Evolutionary conservation across 768 basidiomycete genomes (phyloP).

Genomic region (Leucosporidium yakuticum): DNA sequence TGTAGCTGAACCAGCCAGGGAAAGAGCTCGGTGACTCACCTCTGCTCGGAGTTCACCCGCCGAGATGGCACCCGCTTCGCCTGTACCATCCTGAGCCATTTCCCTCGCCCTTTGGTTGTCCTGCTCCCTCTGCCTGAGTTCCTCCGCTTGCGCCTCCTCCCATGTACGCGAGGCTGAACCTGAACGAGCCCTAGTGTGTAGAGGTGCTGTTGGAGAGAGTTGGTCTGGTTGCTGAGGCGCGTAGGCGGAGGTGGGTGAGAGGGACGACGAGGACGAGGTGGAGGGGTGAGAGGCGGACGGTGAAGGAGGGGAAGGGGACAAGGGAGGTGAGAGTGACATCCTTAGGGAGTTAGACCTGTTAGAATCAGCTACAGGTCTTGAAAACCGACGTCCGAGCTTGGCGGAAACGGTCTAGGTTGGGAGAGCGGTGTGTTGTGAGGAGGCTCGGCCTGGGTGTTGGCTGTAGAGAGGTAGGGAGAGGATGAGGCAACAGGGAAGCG

Average conservation of each 20-base stretch:
- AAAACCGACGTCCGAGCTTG: too few relatives aligned
- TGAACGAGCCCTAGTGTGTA: background rate
- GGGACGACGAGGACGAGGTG: background rate
- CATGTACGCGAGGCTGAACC: slow-evolving; percentile 1
- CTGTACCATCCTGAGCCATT: background rate
- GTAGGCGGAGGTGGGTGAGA: background rate
- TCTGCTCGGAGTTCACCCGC: slow-evolving; percentile 19
- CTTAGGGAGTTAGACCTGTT: too few relatives aligned
- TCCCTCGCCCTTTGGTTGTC: background rate
- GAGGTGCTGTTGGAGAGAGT: background rate
- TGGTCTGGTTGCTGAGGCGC: background rate
- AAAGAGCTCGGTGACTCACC: background rate
- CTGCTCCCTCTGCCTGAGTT: slow-evolving; percentile 9
- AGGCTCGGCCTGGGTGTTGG: too few relatives aligned
- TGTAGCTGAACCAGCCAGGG: too few relatives aligned
- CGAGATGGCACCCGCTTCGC: slow-evolving; percentile 6
- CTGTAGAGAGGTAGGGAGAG: too few relatives aligned
- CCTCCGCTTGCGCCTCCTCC: slow-evolving; percentile 18
- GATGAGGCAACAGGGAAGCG: too few relatives aligned
- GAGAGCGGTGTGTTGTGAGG: too few relatives aligned
- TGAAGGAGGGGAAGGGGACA: background rate
- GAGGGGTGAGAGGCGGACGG: background rate
- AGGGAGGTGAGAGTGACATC: too few relatives aligned
- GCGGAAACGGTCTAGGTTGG: too few relatives aligned
- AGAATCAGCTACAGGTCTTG: too few relatives aligned